These are phyloP conservation scores for Lactifluus echinatus DNA, from an alignment of 768 basidiomycete species.

Conservation along the genomic window DNA sequence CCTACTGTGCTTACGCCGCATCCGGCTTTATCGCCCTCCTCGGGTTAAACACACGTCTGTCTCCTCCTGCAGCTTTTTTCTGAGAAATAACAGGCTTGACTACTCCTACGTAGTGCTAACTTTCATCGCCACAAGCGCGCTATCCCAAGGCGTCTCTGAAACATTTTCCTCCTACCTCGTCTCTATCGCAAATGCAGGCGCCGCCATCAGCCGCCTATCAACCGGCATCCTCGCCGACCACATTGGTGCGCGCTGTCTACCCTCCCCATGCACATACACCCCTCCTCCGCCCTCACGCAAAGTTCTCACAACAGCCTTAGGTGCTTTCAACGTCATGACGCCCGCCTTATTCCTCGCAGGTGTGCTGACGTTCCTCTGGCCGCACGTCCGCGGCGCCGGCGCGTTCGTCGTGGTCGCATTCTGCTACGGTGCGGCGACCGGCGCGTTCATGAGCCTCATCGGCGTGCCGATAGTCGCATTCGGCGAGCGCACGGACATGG, in stretches of 20 bases:
- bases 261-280: background rate
- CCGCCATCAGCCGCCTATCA: conserved; percentile 49
- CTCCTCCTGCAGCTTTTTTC: background rate
- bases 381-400: conserved; percentile 40
- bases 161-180: conserved; percentile 57
- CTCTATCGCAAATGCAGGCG: conserved; percentile 59
- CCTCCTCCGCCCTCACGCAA: background rate
- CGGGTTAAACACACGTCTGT: conserved; percentile 47
- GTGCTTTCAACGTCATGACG: conserved; percentile 59
- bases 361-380: conserved; percentile 62
- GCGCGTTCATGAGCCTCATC: conserved; percentile 51
- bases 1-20: conserved; percentile 49
- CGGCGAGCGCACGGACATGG: conserved; percentile 52
- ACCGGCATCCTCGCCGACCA: conserved; percentile 48
- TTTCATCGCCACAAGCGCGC: conserved; percentile 55
- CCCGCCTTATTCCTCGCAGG: conserved; percentile 51
- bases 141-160: conserved; percentile 36
- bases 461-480: conserved; percentile 50
- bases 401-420: conserved; percentile 46
- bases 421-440: conserved; percentile 58
- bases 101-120: conserved; percentile 44
- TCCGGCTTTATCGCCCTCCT: conserved; percentile 52
- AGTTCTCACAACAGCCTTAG: conserved; percentile 26
- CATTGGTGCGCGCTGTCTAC: conserved; percentile 31
- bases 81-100: background rate